Base-by-base conservation (phyloP, 768 basidiomycete species). In the Xerocomellus amylosporus region DNA sequence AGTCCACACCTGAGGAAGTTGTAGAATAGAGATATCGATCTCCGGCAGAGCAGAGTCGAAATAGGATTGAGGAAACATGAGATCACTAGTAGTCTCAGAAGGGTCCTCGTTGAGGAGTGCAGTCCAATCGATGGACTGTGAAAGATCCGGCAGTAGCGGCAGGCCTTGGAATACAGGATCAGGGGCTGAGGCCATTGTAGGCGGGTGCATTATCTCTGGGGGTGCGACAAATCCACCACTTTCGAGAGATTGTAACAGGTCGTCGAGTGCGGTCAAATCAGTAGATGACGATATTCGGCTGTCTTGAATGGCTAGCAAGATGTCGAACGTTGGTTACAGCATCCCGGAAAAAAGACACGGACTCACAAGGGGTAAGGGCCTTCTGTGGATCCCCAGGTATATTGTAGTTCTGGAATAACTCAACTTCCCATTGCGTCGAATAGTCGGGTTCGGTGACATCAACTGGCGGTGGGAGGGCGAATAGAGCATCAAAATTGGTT, bases 401-500 rank as follows among this genome's bases (percentile, higher is more conserved):
- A 3, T 6, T 46, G 1, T 73, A 66, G 0, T 67, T 51, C 8
- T 62, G 59, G 31, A 73, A 73, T 46, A 76, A 22, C 8, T 73
- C 64, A 1, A 78, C 65, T 36, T 76, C 68, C 46, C 73, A 55
- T 0, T 53, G 67, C 4, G 60, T n/a, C 0, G 60, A 64, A 1
- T 53, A 43, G n/a, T 74, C 70, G 3, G 65, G 61, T 14, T 64
- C 59, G 0, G 51, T 53, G 0, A 60, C 56, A 26, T 63, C 56
- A 1, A 66, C 67, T 1, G 58, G 55, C 5, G 53, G 58, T 2
- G 68, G 69, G 1, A 68, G 37, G 1, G 70, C 51, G 24, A 73
- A 71, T 1, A 63, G 12, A 31, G 37, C 2, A n/a, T 54, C 51
- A 37, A 70, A 64, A 33, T 60, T 59, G 10, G 53, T 49, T 0